Conservation (phyloP, 305 asterid species). For the Solanum hybrid region DNA sequence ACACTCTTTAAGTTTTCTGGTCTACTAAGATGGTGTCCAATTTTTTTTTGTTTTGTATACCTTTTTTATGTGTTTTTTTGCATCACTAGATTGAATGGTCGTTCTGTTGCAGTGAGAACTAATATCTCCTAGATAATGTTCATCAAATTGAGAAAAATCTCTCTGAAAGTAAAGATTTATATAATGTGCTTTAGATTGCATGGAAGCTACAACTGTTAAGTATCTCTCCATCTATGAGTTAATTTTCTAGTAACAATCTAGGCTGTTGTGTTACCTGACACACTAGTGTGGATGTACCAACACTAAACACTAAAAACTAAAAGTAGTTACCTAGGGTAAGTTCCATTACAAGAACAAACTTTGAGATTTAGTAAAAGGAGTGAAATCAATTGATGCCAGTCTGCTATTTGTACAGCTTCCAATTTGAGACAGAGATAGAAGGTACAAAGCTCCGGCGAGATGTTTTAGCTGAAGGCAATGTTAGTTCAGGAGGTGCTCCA, state of each 20-base stretch:
- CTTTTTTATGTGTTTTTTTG: not conserved
- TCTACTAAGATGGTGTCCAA: not conserved
- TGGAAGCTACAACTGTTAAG: not conserved
- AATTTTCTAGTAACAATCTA: not conserved
- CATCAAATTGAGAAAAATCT: not conserved
- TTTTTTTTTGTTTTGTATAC: not conserved
- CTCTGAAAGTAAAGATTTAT: not conserved
- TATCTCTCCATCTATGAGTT: not conserved
- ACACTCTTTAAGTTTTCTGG: not conserved
- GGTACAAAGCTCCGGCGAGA: constrained; percentile 71
- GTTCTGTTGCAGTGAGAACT: not conserved
- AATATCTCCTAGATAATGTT: not conserved
- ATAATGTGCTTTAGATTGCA: not conserved
- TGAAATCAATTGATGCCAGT: not conserved
- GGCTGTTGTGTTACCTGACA: not conserved
- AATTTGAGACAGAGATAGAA: constrained; percentile 91
- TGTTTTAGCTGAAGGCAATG: constrained; percentile 71
- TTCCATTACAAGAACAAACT: not conserved
- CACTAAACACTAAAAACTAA: not conserved
- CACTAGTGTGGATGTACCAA: not conserved
- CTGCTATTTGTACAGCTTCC: constrained; percentile 54
- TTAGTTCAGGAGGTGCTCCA: constrained; percentile 64
- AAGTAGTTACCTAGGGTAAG: not conserved
- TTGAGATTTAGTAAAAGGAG: not conserved
- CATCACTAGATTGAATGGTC: not conserved